Base-by-base conservation (phyloP, 495 filamentous ascomycete genomes). In the Xanthoparmelia taractica region DNA sequence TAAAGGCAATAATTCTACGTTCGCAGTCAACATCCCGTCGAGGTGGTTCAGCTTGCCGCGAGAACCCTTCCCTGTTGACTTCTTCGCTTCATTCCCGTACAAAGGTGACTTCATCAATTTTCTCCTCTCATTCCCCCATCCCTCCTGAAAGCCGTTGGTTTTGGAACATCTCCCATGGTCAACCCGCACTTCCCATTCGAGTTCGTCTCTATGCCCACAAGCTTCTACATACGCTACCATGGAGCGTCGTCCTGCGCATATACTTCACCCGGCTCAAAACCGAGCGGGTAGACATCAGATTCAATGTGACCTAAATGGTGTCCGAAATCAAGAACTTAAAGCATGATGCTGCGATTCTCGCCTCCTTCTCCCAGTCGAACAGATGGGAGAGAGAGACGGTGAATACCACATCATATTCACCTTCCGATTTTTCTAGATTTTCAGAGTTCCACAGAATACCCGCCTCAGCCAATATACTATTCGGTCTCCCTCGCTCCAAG, bases 331-430 rank as follows among this genome's bases (percentile, higher is more conserved):
- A 7, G 13, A 59, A 12, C 20, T 17, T 13, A 27, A 25, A 68
- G 7, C 86, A 66, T 12, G 4, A 10, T 69, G 65, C 77, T 78
- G 75, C 77, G 13, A 81, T 66, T 15, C 2, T 40, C 13, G 12
- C 13, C 38, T 40, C 7, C 38, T 40, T 0, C 65, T 80, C 76
- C 66, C 73, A 82, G 25, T 63, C 65, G 62, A 85, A 88, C 11
- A 87, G 73, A 61, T 87, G 84, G 55, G 88, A 80, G 66, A 88
- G 83, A 0, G 77, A 78, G 3, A 73, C 73, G 0, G 79, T 76
- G 64, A 83, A 79, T 38, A 85, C 67, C 34, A 87, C 82, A 58
- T 86, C 79, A 1, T 87, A 65, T 48, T 75, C 70, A 8, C 77
- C 77, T 11, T 75, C 66, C 36, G 85, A 66, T 0, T 1, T 43